Evolutionary conservation across 768 basidiomycete genomes (phyloP).

Genomic region (Macrolepiota dolichaula): DNA sequence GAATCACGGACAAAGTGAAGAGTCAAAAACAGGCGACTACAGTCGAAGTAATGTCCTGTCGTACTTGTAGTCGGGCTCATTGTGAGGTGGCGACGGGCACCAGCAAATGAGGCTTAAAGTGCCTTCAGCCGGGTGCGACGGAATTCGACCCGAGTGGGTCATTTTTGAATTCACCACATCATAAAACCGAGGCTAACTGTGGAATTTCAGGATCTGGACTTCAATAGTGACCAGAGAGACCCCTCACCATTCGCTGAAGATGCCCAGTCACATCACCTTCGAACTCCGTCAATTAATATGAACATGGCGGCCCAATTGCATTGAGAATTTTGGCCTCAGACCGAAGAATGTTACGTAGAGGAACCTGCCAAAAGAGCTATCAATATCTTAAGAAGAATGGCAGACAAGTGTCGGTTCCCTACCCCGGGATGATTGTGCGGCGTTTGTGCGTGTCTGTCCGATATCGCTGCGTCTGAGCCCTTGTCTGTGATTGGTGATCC

Average conservation of each 20-base stretch:
- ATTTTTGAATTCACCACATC: not conserved
- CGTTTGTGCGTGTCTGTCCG: constrained; percentile 25
- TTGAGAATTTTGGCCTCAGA: constrained; percentile 26
- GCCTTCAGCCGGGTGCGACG: not conserved
- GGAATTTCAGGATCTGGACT: not conserved
- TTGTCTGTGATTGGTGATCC: not conserved
- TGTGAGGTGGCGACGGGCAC: too few species aligned
- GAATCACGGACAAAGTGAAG: not conserved
- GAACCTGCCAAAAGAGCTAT: constrained; percentile 18
- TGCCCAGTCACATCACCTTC: not conserved
- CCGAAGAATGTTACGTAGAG: constrained; percentile 33
- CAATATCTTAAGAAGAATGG: not conserved
- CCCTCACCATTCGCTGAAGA: not conserved
- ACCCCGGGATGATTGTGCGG: constrained; percentile 31
- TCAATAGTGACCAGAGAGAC: not conserved
- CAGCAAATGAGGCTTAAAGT: too few species aligned
- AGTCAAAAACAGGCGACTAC: not conserved
- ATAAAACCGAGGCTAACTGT: not conserved
- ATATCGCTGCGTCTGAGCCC: not conserved
- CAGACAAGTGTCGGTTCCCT: constrained; percentile 1
- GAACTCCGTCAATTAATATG: constrained; percentile 20
- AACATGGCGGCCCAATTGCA: constrained; percentile 30
- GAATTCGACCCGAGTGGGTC: not conserved
- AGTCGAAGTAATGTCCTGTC: not conserved
- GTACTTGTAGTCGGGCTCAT: not conserved